These are phyloP conservation scores for Aspergillus indologenus DNA, from an alignment of 495 filamentous ascomycete genomes.

Conservation along the genomic window DNA sequence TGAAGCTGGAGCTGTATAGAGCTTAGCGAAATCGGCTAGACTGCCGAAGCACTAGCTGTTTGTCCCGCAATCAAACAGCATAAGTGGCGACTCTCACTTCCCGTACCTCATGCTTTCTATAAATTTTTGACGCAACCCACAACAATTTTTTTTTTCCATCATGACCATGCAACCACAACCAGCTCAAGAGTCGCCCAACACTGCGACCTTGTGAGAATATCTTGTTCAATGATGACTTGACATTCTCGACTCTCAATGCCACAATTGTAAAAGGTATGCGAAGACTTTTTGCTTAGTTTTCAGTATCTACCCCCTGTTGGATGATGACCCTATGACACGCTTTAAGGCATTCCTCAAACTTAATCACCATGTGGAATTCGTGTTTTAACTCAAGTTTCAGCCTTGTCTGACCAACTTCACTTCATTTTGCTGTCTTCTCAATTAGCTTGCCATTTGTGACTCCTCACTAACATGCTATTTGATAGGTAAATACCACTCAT, in stretches of 20 bases:
- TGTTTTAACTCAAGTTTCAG: constrained; percentile 81
- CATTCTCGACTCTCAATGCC: constrained; percentile 8
- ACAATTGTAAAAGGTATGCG: constrained; percentile 24
- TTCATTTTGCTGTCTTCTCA: constrained; percentile 25
- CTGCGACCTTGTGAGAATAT: background rate
- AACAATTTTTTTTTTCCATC: constrained; percentile 36
- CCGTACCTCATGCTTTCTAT: constrained; percentile 19
- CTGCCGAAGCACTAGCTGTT: constrained; percentile 6
- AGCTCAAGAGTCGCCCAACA: constrained; percentile 10
- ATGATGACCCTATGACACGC: constrained; percentile 86
- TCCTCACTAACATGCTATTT: constrained; percentile 40
- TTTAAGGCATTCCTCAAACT: constrained; percentile 96
- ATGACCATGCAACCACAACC: constrained; percentile 23
- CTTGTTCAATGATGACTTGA: constrained; percentile 4
- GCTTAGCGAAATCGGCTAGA: background rate
- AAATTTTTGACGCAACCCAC: constrained; percentile 28
- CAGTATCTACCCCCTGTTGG: constrained; percentile 31
- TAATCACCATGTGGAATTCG: constrained; percentile 85
- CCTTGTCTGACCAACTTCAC: constrained; percentile 80
- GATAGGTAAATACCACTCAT: constrained; percentile 53
- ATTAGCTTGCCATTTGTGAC: constrained; percentile 17
- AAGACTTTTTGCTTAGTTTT: constrained; percentile 7
- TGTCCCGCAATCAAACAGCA: constrained; percentile 20
- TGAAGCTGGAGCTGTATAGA: background rate
- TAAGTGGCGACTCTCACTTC: constrained; percentile 8